phyloP scores from a whole-genome alignment of 1,284 basidiomycete genomes.

The Austroboletus novae-zelandiae region DNA sequence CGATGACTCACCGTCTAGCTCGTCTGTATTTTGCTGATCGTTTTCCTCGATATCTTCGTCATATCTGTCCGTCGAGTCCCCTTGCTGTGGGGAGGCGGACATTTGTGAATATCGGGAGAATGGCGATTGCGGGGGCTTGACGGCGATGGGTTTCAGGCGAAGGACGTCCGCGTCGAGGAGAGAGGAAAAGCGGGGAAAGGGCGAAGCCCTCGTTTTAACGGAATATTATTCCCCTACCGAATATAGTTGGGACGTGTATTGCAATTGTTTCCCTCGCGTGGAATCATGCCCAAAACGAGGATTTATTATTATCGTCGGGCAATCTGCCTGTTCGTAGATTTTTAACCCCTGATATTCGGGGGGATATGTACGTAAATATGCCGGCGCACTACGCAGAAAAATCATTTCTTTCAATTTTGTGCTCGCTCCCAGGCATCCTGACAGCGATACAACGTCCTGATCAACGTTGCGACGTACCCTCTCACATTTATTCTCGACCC shows the following conservation, averaged over 20 bases:
- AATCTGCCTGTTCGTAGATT: constrained; percentile 46
- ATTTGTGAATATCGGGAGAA: constrained; percentile 31
- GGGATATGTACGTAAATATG: constrained; percentile 57
- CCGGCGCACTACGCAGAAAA: constrained; percentile 22
- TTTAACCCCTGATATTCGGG: constrained; percentile 54
- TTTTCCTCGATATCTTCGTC: constrained; percentile 46
- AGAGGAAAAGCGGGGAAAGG: constrained; percentile 60
- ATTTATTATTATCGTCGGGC: constrained; percentile 60
- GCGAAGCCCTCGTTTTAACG: constrained; percentile 70
- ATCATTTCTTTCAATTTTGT: constrained; percentile 25
- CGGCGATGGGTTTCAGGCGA: constrained; percentile 16
- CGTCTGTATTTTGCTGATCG: constrained; percentile 32
- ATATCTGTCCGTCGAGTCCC: constrained; percentile 40
- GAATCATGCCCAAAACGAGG: constrained; percentile 50
- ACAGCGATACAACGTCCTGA: constrained; percentile 13
- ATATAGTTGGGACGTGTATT: constrained; percentile 61
- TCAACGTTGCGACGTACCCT: constrained; percentile 11
- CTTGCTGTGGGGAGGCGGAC: constrained; percentile 44
- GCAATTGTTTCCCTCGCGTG: constrained; percentile 54
- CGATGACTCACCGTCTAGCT: constrained; percentile 34
- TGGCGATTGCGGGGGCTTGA: constrained; percentile 30
- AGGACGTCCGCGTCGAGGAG: constrained; percentile 36
- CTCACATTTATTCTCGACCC: not conserved
- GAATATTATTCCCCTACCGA: constrained; percentile 59
- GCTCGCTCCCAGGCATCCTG: constrained; percentile 18